These are phyloP conservation scores for Entoloma clypeatum DNA, from an alignment of 1,284 basidiomycete species.

Conservation along the genomic window DNA sequence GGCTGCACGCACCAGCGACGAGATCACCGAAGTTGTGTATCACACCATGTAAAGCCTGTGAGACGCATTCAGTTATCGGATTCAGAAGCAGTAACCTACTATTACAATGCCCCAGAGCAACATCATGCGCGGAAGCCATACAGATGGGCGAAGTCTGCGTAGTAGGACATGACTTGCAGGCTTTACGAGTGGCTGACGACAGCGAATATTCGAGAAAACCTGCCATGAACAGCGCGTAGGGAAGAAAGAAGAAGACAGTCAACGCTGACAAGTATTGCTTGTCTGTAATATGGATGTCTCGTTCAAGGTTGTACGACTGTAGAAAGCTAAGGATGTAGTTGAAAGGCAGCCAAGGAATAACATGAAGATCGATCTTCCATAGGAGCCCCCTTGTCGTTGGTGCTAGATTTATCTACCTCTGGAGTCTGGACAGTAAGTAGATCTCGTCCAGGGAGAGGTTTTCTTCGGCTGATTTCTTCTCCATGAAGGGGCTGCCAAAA, in stretches of 20 bases:
- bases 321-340: slow-evolving; percentile 59
- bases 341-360: slow-evolving; percentile 55
- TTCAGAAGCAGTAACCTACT: slow-evolving; percentile 30
- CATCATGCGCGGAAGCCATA: slow-evolving; percentile 56
- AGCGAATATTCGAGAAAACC: slow-evolving; percentile 8
- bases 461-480: slow-evolving; percentile 17
- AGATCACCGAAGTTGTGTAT: slow-evolving; percentile 48
- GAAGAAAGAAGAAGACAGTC: slow-evolving; percentile 57
- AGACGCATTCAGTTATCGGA: slow-evolving; percentile 4
- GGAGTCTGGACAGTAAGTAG: too few relatives aligned
- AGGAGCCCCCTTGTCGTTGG: slow-evolving; percentile 47
- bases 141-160: slow-evolving; percentile 50
- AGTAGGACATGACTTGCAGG: slow-evolving; percentile 54
- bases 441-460: slow-evolving; percentile 20
- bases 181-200: slow-evolving; percentile 26
- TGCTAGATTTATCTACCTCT: slow-evolving; percentile 34
- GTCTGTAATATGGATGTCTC: slow-evolving; percentile 45
- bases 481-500: slow-evolving; percentile 21
- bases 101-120: slow-evolving; percentile 57
- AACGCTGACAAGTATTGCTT: slow-evolving; percentile 52
- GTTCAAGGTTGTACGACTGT: slow-evolving; percentile 46
- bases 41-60: slow-evolving; percentile 50
- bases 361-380: slow-evolving; percentile 47
- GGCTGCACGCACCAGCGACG: slow-evolving; percentile 37
- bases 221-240: slow-evolving; percentile 53